Conservation (phyloP, 2,329 filamentous ascomycete genomes). For the Dactylonectria macrodidyma region DNA sequence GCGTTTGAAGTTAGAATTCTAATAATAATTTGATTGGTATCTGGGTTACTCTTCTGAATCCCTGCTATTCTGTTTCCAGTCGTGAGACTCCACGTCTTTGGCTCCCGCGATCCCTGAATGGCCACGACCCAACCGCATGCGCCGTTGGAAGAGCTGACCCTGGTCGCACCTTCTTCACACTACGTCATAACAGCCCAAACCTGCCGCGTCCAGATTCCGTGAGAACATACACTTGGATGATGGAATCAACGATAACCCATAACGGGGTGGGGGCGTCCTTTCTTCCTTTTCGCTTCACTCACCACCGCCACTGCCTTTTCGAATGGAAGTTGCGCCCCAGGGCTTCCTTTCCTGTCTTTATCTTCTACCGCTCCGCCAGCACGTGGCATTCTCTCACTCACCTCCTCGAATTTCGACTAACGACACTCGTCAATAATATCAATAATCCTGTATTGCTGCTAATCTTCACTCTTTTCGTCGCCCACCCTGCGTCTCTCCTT, state of each 20-base stretch:
- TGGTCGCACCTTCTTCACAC: constrained; percentile 4
- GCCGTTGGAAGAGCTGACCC: constrained; percentile 5
- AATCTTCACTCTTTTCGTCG: constrained; percentile 18
- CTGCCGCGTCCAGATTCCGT: neutral
- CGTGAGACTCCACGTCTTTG: neutral
- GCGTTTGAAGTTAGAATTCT: neutral
- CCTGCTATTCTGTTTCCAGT: neutral
- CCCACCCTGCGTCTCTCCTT: constrained; percentile 2
- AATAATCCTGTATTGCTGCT: neutral
- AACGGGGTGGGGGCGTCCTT: neutral
- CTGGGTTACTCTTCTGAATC: neutral
- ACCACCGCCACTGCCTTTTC: neutral
- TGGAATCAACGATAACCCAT: too few relatives aligned
- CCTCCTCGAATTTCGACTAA: neutral
- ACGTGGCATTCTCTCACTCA: neutral
- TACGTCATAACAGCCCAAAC: constrained; percentile 10
- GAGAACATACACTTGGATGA: neutral
- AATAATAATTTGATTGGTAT: too few relatives aligned
- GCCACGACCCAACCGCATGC: neutral
- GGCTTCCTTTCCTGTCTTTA: neutral
- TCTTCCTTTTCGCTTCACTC: neutral
- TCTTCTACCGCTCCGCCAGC: constrained; percentile 1
- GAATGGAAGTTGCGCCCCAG: constrained; percentile 9
- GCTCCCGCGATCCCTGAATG: neutral
- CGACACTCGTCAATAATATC: constrained; percentile 2